Base-by-base conservation (phyloP, 2,329 filamentous ascomycete genomes). In the Myrmaecium sp. region DNA sequence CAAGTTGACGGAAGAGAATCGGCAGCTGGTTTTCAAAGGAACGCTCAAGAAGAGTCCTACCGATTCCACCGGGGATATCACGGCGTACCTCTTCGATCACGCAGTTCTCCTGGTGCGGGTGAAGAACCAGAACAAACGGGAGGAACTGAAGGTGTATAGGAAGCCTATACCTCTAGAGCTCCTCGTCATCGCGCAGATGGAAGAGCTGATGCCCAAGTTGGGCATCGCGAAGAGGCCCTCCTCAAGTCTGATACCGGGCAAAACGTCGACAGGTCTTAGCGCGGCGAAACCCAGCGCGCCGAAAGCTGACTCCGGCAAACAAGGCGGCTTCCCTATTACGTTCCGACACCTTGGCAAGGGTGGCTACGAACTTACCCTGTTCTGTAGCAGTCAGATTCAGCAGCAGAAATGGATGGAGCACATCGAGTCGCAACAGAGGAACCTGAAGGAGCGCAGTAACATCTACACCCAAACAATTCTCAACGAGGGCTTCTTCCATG, bases 381-480 rank as follows among this genome's bases (percentile, higher is more conserved):
- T 77, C 51, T 86, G 83, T 24, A 73, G 76, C 6, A 91, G 81
- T 32, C 75, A 81, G 39, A 77, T 81, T 6, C 80, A 82, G 14
- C 69, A 89, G 31, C 81, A 86, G 50, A 98, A 95, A 54, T 98
- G 89, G 76, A 82, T 98, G 47, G 84, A 98, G 55, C 75, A 81
- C 44, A 94, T 98, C 41, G 82, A 93, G 43, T 67, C 73, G 26
- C 83, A 93, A 38, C 91, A 98, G 51, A 73, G 80, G 41, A 79
- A 78, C 34, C 64, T 98, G 31, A 71, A 83, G 36, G 76, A 84
- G 39, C 58, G 70, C 23, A 75, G 70, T 52, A 75, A 74, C 40
- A 74, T 77, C 43, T 77, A 73, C 44, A 72, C 67, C 18, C 73
- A 74, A 53, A 66, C 65, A 1, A 64, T 72, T 28, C 54, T 77